A percentile compares a stretch with the other conserved stretches of the same genome.
phyloP scores from a whole-genome alignment of 2,329 filamentous ascomycete species.

The Cyphellophora attinorum region DNA sequence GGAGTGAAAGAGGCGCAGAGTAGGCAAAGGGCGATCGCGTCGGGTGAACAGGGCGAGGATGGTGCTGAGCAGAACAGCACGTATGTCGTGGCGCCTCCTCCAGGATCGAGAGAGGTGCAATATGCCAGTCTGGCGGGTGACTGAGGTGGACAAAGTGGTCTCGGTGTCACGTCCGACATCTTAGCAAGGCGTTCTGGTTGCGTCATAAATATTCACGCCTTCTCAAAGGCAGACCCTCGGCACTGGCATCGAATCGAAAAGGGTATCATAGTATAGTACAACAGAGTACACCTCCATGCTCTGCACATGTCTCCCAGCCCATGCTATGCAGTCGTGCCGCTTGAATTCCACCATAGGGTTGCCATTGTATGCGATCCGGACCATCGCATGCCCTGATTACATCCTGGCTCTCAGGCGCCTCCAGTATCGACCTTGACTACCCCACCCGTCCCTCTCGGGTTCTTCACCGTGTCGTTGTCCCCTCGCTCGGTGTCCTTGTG shows the following conservation, averaged over 20 bases:
- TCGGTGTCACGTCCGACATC: too few relatives aligned
- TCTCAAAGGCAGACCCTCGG: background rate
- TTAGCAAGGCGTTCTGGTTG: constrained; percentile 19
- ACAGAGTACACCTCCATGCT: too few relatives aligned
- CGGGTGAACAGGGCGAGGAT: constrained; percentile 30
- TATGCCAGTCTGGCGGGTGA: constrained; percentile 82
- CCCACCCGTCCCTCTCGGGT: constrained; percentile 14
- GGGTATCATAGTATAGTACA: too few relatives aligned
- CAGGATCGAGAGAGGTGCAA: constrained; percentile 65
- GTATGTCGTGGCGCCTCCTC: constrained; percentile 61
- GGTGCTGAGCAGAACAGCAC: constrained; percentile 25
- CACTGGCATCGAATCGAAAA: too few relatives aligned
- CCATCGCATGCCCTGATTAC: constrained; percentile 1
- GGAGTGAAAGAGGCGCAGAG: constrained; percentile 32
- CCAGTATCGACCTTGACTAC: constrained; percentile 18
- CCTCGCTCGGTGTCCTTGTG: constrained; percentile 85
- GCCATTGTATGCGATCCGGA: constrained; percentile 1
- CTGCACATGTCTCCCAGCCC: too few relatives aligned
- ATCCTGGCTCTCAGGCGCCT: constrained; percentile 28
- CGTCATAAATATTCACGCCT: background rate
- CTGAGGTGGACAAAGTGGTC: too few relatives aligned
- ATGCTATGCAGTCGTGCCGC: too few relatives aligned
- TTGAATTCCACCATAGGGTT: too few relatives aligned
- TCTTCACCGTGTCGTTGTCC: constrained; percentile 82
- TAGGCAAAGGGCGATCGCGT: constrained; percentile 15